These are phyloP conservation scores for Byssochlamys sp. DNA, from an alignment of 2,329 filamentous ascomycete species.

Conservation along the genomic window DNA sequence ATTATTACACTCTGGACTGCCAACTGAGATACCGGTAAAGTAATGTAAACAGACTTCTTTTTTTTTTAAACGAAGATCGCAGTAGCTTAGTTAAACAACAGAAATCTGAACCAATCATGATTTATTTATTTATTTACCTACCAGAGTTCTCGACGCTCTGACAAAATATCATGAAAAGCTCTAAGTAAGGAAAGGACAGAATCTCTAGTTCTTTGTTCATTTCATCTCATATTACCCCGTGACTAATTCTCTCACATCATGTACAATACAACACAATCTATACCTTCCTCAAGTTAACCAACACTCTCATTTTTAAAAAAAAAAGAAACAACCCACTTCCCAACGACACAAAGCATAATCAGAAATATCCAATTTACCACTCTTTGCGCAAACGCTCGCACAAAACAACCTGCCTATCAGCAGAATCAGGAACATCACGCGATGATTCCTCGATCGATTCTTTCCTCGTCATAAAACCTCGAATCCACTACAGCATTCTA, in stretches of 20 bases:
- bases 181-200: no score
- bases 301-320: not conserved
- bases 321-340: not conserved
- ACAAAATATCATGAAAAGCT: no score
- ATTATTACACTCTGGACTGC: not conserved
- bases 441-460: slow-evolving; percentile 42
- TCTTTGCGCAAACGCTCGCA: slow-evolving; percentile 32
- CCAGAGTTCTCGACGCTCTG: no score
- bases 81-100: no score
- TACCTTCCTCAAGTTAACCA: not conserved
- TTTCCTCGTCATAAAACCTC: slow-evolving; percentile 33
- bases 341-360: not conserved
- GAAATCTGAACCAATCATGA: no score
- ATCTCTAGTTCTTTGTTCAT: no score
- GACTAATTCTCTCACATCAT: no score
- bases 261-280: not conserved
- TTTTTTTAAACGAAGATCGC: no score
- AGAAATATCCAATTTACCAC: not conserved
- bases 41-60: no score
- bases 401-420: slow-evolving; percentile 41
- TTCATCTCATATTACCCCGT: no score
- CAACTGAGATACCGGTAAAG: no score
- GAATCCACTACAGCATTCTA: slow-evolving; percentile 51
- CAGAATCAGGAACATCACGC: slow-evolving; percentile 41
- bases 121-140: no score